Conservation (phyloP, 768 basidiomycete species). For the Boletus rubescentipes region DNA sequence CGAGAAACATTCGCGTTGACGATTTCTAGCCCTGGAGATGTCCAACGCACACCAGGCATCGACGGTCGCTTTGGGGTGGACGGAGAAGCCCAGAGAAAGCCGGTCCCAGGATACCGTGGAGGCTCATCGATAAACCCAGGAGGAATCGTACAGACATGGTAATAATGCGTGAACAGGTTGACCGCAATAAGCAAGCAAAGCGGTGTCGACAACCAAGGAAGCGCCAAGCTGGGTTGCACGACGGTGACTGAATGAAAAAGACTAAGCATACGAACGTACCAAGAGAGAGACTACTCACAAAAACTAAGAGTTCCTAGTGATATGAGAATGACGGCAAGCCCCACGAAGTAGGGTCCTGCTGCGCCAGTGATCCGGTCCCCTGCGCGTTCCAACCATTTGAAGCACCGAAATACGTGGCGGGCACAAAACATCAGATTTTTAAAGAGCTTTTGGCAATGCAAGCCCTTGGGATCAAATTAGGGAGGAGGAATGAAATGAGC, state of each 20-base stretch:
- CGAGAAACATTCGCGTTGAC: conserved; percentile 54
- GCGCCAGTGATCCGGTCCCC: conserved; percentile 85
- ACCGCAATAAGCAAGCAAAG: conserved; percentile 70
- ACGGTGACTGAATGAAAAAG: conserved; percentile 63
- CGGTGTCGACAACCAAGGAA: conserved; percentile 59
- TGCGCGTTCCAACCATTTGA: conserved; percentile 63
- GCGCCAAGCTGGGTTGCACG: conserved; percentile 64
- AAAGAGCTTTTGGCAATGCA: background rate
- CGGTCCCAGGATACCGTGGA: conserved; percentile 38
- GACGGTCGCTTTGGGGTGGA: conserved; percentile 13
- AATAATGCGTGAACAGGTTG: conserved; percentile 84
- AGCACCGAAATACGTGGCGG: conserved; percentile 50
- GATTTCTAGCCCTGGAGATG: conserved; percentile 43
- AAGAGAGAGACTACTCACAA: conserved; percentile 51
- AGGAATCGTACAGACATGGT: conserved; percentile 70
- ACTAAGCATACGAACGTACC: background rate
- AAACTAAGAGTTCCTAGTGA: conserved; percentile 70
- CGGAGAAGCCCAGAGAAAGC: conserved; percentile 58
- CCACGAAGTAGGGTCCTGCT: conserved; percentile 89
- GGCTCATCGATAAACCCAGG: conserved; percentile 81
- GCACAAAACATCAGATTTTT: conserved; percentile 26
- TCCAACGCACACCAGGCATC: conserved; percentile 49
- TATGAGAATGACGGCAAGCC: conserved; percentile 74
- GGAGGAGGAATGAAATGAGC: too few species aligned
- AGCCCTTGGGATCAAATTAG: too few species aligned